These are phyloP conservation scores for Rhynchosporium secalis DNA, from an alignment of 2,329 filamentous ascomycete genomes.

Conservation along the genomic window DNA sequence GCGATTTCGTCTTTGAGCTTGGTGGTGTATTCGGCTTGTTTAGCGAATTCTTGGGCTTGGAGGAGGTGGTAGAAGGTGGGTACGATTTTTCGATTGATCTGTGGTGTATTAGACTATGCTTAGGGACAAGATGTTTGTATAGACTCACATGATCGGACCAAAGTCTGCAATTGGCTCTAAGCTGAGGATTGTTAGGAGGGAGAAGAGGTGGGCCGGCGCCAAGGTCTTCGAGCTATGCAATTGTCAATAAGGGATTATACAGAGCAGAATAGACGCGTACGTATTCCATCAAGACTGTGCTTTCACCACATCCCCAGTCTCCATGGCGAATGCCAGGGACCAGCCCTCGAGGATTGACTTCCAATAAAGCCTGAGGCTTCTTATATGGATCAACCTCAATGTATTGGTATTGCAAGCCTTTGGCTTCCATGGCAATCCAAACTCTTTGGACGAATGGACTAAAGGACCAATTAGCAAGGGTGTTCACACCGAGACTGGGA, in stretches of 20 bases:
- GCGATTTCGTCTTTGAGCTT: conserved; percentile 66
- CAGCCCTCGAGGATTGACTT: conserved; percentile 73
- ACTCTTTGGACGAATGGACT: conserved; percentile 82
- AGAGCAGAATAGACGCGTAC: conserved; percentile 43
- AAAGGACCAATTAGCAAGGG: conserved; percentile 17
- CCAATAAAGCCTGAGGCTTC: conserved; percentile 68
- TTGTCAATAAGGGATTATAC: not conserved
- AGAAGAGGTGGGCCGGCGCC: conserved; percentile 60
- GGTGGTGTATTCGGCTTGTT: conserved; percentile 58
- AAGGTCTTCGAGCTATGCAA: conserved; percentile 68
- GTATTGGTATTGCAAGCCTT: conserved; percentile 79
- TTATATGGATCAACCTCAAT: conserved; percentile 81
- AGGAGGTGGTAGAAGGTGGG: conserved; percentile 75
- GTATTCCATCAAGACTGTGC: conserved; percentile 82
- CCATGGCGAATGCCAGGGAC: conserved; percentile 77
- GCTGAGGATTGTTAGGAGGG: conserved; percentile 62
- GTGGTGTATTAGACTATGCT: conserved; percentile 19
- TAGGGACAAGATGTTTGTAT: not conserved
- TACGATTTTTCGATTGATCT: conserved; percentile 76
- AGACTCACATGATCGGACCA: conserved; percentile 75
- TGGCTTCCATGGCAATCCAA: conserved; percentile 84
- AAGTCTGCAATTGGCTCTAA: conserved; percentile 71
- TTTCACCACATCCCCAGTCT: conserved; percentile 81
- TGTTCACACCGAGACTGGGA: conserved; percentile 12
- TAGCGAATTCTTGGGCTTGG: conserved; percentile 59